These are phyloP conservation scores for Aspergillus sp. DNA, from an alignment of 2,329 filamentous ascomycete species.

Conservation along the genomic window DNA sequence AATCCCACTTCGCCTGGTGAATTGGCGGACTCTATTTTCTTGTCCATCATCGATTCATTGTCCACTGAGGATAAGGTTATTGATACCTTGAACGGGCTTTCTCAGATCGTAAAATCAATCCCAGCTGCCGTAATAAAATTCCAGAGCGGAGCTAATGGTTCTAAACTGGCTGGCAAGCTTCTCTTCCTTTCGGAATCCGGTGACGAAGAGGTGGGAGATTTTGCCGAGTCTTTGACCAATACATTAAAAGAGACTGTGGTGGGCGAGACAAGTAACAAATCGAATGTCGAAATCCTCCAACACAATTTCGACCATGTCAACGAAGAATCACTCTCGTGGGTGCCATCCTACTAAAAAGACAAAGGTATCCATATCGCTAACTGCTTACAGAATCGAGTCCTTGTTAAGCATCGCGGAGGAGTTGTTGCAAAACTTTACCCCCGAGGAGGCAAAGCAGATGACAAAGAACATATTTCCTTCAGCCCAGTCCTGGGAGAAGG, in stretches of 20 bases:
- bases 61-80: slow-evolving; percentile 31
- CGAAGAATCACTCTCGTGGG: slow-evolving; percentile 41
- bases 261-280: slow-evolving; percentile 36
- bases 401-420: slow-evolving; percentile 50
- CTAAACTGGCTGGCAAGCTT: slow-evolving; percentile 46
- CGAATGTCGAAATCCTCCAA: slow-evolving; percentile 48
- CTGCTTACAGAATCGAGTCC: slow-evolving; percentile 45
- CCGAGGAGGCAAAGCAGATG: slow-evolving; percentile 20
- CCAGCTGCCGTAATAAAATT: slow-evolving; percentile 39
- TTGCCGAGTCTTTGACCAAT: slow-evolving; percentile 28
- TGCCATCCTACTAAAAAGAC: slow-evolving; percentile 3
- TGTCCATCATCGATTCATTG: slow-evolving; percentile 35
- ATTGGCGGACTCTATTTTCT: slow-evolving; percentile 30
- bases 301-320: slow-evolving; percentile 44
- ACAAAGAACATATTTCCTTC: slow-evolving; percentile 55
- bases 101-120: slow-evolving; percentile 36
- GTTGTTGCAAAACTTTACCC: slow-evolving; percentile 32
- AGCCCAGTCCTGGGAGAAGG: slow-evolving; percentile 56
- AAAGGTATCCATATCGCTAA: background rate
- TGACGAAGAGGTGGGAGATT: slow-evolving; percentile 44
- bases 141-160: slow-evolving; percentile 39
- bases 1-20: slow-evolving; percentile 30
- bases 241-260: slow-evolving; percentile 30
- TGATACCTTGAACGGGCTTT: slow-evolving; percentile 39
- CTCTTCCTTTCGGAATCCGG: slow-evolving; percentile 49